Conservation (phyloP, 192 early-diverging fungal genomes). For the Pilobolus umbonatus region DNA sequence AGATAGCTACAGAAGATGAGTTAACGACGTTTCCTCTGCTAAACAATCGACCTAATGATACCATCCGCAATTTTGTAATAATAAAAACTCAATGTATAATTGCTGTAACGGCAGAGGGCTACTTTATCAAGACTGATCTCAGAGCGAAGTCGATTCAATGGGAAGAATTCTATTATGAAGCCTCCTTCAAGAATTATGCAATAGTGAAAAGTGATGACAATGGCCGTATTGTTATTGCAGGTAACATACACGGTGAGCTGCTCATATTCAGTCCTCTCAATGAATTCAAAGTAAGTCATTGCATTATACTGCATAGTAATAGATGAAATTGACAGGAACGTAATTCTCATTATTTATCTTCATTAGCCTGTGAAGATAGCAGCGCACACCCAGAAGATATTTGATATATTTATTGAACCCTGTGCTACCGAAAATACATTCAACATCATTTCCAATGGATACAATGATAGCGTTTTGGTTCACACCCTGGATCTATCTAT, state of each 20-base stretch:
- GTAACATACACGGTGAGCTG: constrained; percentile 51
- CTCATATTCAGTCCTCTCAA: constrained; percentile 40
- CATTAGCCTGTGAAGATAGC: constrained; percentile 33
- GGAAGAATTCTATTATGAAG: neutral
- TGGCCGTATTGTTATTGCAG: constrained; percentile 48
- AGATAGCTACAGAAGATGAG: constrained; percentile 43
- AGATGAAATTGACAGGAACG: neutral
- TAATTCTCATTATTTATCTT: neutral
- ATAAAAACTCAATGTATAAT: constrained; percentile 25
- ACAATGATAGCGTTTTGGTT: constrained; percentile 31
- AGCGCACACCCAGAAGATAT: constrained; percentile 41
- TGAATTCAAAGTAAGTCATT: constrained; percentile 33
- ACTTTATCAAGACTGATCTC: neutral
- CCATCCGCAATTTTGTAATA: constrained; percentile 46
- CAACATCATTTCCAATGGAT: constrained; percentile 34
- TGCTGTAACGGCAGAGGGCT: constrained; percentile 42
- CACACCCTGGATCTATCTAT: constrained; percentile 28
- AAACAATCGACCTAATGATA: constrained; percentile 25
- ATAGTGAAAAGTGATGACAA: constrained; percentile 48
- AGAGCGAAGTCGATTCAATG: neutral
- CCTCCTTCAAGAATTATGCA: constrained; percentile 33
- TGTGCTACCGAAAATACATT: constrained; percentile 22
- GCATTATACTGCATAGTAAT: neutral
- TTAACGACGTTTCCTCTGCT: constrained; percentile 27
- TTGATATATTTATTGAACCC: constrained; percentile 33